Conservation (phyloP, 2,329 filamentous ascomycete genomes). For the Monascus ruber region DNA sequence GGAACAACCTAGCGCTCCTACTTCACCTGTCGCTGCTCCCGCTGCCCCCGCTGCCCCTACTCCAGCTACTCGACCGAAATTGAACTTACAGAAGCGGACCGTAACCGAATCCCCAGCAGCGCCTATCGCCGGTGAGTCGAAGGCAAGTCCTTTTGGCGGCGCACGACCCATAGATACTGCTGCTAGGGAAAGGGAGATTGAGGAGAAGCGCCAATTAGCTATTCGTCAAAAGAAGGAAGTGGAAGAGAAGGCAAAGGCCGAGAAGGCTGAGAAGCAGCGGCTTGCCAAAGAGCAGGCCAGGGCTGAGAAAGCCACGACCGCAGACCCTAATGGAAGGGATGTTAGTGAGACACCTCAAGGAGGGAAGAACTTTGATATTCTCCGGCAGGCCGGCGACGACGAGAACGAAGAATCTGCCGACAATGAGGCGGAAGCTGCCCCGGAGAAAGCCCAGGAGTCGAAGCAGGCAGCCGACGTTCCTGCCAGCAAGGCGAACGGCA, state of each 20-base stretch:
- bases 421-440: constrained; percentile 39
- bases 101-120: constrained; percentile 56
- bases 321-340: constrained; percentile 31
- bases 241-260: constrained; percentile 68
- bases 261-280: constrained; percentile 53
- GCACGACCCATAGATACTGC: constrained; percentile 91
- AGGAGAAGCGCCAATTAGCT: constrained; percentile 68
- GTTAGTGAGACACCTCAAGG: constrained; percentile 29
- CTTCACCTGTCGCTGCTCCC: constrained; percentile 55
- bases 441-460: constrained; percentile 31
- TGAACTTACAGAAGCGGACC: constrained; percentile 86
- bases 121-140: constrained; percentile 48
- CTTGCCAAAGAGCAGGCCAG: constrained; percentile 30
- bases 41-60: constrained; percentile 44
- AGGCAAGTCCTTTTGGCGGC: constrained; percentile 86
- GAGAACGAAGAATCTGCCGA: constrained; percentile 40
- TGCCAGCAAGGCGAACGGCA: constrained; percentile 27
- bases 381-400: constrained; percentile 39
- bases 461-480: constrained; percentile 42
- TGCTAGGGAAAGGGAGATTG: constrained; percentile 75
- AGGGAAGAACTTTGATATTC: constrained; percentile 43
- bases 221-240: constrained; percentile 75
- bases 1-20: constrained; percentile 58
- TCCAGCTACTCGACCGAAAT: constrained; percentile 52
- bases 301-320: constrained; percentile 19